Conservation (phyloP, 169 alveolate species). For the Plasmodium falciparum region DNA sequence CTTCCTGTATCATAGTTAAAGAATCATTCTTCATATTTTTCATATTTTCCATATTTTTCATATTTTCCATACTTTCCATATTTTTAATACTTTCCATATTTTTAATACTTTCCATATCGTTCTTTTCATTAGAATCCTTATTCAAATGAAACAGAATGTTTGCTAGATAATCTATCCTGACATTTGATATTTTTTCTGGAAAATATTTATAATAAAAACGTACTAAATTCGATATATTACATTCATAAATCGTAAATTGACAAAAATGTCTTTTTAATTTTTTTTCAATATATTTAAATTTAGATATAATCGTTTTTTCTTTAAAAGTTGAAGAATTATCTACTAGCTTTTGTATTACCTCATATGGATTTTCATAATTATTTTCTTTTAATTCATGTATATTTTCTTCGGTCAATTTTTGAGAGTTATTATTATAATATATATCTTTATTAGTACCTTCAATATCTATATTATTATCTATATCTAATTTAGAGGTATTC, state of each 20-base stretch:
- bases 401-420: constrained; percentile 58
- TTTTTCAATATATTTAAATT: constrained; percentile 53
- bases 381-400: constrained; percentile 39
- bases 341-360: constrained; percentile 37
- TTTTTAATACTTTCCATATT: not conserved
- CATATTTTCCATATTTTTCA: not conserved
- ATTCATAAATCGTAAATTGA: constrained; percentile 67
- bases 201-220: constrained; percentile 55
- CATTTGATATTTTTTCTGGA: constrained; percentile 51
- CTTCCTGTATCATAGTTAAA: not conserved
- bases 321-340: constrained; percentile 48
- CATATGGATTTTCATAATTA: constrained; percentile 47
- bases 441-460: constrained; percentile 61
- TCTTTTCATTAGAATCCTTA: not conserved
- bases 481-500: constrained; percentile 27
- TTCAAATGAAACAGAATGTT: constrained; percentile 49
- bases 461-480: constrained; percentile 30
- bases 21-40: not conserved
- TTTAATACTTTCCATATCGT: not conserved
- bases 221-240: constrained; percentile 20
- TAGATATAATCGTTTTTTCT: constrained; percentile 53
- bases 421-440: constrained; percentile 37
- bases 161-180: constrained; percentile 42
- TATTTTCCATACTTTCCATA: too few relatives aligned
- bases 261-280: constrained; percentile 69